A percentile compares a stretch with the other conserved stretches of the same genome.
phyloP scores from a whole-genome alignment of 768 basidiomycete genomes.

The Leucosporidium scottii region DNA sequence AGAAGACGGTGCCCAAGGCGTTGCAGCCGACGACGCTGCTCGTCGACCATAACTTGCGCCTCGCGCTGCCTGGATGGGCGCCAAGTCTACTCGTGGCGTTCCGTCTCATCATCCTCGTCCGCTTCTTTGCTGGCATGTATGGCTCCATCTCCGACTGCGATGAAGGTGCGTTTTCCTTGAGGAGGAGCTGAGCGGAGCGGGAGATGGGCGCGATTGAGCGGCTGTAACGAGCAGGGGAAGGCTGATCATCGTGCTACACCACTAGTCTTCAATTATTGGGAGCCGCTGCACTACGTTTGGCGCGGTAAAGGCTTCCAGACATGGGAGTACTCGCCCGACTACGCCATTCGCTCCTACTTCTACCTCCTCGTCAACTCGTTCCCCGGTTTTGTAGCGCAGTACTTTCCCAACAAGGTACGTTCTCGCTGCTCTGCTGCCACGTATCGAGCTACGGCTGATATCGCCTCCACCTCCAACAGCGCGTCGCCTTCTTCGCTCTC shows the following conservation, averaged over 20 bases:
- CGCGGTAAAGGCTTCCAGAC: conserved; percentile 89
- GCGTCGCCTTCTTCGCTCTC: conserved; percentile 80
- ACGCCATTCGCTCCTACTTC: conserved; percentile 89
- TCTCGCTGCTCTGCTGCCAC: background rate
- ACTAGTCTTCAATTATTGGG: conserved; percentile 98
- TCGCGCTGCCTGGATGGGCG: conserved; percentile 25
- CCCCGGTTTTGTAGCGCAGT: conserved; percentile 52
- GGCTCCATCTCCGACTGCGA: conserved; percentile 86
- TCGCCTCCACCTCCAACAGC: conserved; percentile 47
- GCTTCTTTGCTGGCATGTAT: conserved; percentile 86
- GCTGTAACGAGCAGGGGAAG: background rate
- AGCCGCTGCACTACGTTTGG: conserved; percentile 86
- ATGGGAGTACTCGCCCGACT: conserved; percentile 89
- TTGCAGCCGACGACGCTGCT: conserved; percentile 13
- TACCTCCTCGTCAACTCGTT: conserved; percentile 78
- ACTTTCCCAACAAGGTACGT: conserved; percentile 64
- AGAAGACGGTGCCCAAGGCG: conserved; percentile 17
- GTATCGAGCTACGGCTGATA: conserved; percentile 20
- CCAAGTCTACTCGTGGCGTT: conserved; percentile 79
- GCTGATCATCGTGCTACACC: background rate
- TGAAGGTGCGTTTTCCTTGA: conserved; percentile 60
- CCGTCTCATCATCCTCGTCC: conserved; percentile 70
- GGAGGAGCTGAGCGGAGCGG: background rate
- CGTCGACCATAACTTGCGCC: conserved; percentile 25
- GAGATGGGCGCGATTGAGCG: no score